Evolutionary conservation across 139 green algal species (phyloP).

Genomic region (Nannochloris sp.): DNA sequence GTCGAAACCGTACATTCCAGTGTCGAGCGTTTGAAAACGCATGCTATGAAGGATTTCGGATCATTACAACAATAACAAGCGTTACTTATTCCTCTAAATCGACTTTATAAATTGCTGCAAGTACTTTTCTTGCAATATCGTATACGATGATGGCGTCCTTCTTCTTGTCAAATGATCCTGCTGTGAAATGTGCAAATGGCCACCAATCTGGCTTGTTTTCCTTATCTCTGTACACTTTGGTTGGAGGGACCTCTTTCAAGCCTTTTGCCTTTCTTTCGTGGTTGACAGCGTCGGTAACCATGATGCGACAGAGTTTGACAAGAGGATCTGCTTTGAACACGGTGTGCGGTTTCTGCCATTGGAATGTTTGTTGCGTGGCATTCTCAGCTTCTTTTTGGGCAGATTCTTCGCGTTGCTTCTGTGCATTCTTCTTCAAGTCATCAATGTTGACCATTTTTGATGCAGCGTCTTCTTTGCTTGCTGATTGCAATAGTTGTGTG

Average conservation of each 20-base stretch:
- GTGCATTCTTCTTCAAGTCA: background rate
- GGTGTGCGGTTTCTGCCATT: background rate
- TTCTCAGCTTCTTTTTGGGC: background rate
- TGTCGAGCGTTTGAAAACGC: background rate
- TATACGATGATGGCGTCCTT: constrained; percentile 4
- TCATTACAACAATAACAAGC: too few species aligned
- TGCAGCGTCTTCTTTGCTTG: background rate
- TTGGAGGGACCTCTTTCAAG: background rate
- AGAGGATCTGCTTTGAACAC: background rate
- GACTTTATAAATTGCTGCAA: constrained; percentile 16
- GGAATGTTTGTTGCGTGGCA: background rate
- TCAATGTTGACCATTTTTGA: background rate
- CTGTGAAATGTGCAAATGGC: constrained; percentile 5
- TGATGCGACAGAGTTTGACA: background rate
- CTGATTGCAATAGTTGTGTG: background rate
- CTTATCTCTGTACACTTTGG: constrained; percentile 9
- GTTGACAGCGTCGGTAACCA: constrained; percentile 8
- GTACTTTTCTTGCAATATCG: constrained; percentile 5
- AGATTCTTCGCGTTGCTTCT: background rate
- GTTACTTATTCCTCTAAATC: background rate
- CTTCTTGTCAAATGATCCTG: constrained; percentile 10
- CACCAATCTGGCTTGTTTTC: constrained; percentile 12
- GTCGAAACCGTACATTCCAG: background rate
- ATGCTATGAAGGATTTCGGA: too few species aligned
- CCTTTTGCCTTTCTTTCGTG: constrained; percentile 5